Percentiles rank a stretch among this genome's conserved stretches.
Conservation (phyloP, 2,329 filamentous ascomycete genomes). For the Neonectria magnoliae region DNA sequence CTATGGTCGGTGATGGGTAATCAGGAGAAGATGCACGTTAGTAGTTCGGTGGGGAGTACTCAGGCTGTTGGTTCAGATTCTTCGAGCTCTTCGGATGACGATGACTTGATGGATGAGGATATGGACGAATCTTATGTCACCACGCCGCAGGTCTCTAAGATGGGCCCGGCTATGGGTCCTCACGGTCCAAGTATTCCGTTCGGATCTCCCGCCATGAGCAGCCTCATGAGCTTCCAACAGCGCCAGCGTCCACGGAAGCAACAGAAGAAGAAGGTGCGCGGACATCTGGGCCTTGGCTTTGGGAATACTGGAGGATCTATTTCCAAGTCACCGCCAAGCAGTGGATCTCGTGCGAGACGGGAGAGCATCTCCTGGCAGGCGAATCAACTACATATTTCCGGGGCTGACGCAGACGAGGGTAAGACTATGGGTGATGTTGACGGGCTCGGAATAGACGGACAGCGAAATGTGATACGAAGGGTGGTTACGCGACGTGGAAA, state of each 20-base stretch:
- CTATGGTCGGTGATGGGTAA: conserved; percentile 77
- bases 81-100: conserved; percentile 77
- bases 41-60: conserved; percentile 81
- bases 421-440: conserved; percentile 74
- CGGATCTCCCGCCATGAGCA: conserved; percentile 77
- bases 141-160: conserved; percentile 81
- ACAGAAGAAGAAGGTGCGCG: conserved; percentile 65
- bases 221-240: conserved; percentile 85
- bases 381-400: conserved; percentile 84
- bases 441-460: conserved; percentile 62
- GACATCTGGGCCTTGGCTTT: conserved; percentile 62
- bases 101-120: conserved; percentile 76
- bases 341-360: conserved; percentile 67
- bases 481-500: conserved; percentile 89
- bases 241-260: conserved; percentile 77
- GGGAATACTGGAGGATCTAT: conserved; percentile 55
- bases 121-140: conserved; percentile 83
- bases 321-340: conserved; percentile 79
- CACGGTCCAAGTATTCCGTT: conserved; percentile 68
- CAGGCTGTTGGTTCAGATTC: conserved; percentile 79
- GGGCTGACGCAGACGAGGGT: conserved; percentile 72
- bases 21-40: conserved; percentile 76
- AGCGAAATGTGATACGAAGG: conserved; percentile 81
- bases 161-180: conserved; percentile 56
- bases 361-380: conserved; percentile 93